phyloP scores from a whole-genome alignment of 441 rosid genomes.

The Jatropha podagrica region DNA sequence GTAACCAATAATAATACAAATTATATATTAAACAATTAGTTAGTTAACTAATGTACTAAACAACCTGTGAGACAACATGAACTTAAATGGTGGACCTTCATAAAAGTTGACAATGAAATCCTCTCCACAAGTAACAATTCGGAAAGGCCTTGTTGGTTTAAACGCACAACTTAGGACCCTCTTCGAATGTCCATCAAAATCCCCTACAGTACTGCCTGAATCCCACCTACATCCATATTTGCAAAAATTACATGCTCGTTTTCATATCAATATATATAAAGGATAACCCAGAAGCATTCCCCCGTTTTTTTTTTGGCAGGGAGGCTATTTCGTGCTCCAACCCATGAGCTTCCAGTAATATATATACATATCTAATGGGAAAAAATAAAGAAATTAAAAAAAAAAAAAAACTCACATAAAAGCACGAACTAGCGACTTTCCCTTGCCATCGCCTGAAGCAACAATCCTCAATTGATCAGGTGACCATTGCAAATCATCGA shows the following conservation, averaged over 20 bases:
- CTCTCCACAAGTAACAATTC: constrained; percentile 94
- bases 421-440: constrained; percentile 90
- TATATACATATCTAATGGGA: too few species aligned
- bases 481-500: constrained; percentile 98
- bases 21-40: too few species aligned
- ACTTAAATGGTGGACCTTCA: constrained; percentile 96
- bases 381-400: too few species aligned
- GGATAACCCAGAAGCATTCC: too few species aligned
- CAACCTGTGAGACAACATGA: constrained; percentile 86
- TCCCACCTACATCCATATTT: constrained; percentile 66
- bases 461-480: constrained; percentile 89
- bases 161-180: constrained; percentile 85
- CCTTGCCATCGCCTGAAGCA: constrained; percentile 94
- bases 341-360: too few species aligned
- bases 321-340: too few species aligned
- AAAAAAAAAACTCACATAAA: constrained; percentile 63
- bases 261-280: too few species aligned
- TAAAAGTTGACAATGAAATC: constrained; percentile 89
- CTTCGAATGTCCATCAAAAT: constrained; percentile 94
- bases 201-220: constrained; percentile 90
- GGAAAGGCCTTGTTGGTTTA: constrained; percentile 88
- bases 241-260: too few species aligned
- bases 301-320: too few species aligned
- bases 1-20: too few species aligned
- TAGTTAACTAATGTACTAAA: too few species aligned